Conservation (phyloP, 139 green algal species). For the Tetradesmus obliquus region DNA sequence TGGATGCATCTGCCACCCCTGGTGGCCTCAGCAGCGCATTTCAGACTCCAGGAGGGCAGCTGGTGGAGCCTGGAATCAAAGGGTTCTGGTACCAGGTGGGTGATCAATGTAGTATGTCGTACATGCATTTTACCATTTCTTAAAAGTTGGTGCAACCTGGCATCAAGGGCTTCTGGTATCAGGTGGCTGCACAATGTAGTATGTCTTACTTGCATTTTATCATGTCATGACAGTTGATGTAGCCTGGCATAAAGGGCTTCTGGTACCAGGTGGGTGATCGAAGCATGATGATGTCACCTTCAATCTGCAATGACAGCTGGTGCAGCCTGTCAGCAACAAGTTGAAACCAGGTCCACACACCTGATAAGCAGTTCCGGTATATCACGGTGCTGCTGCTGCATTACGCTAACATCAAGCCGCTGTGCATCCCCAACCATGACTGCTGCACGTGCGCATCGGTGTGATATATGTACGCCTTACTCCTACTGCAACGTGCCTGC, state of each 20-base stretch:
- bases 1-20: constrained; percentile 67
- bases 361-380: too few species aligned
- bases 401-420: too few species aligned
- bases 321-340: too few species aligned
- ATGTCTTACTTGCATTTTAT: too few species aligned
- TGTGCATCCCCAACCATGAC: too few species aligned
- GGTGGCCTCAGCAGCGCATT: not conserved
- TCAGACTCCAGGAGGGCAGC: not conserved
- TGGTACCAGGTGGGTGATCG: constrained; percentile 27
- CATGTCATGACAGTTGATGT: too few species aligned
- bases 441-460: not conserved
- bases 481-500: not conserved
- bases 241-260: constrained; percentile 74
- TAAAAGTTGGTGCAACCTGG: too few species aligned
- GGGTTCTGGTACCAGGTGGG: not conserved
- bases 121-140: too few species aligned
- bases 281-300: not conserved
- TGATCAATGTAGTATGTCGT: too few species aligned
- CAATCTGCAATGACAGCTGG: not conserved
- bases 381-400: too few species aligned
- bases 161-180: constrained; percentile 66
- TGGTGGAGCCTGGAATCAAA: too few species aligned
- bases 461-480: not conserved
- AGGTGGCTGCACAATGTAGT: not conserved
- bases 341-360: too few species aligned